Evolutionary conservation across 139 green algal species (phyloP).

Genomic region (Deuterostichococcus epilithicus): DNA sequence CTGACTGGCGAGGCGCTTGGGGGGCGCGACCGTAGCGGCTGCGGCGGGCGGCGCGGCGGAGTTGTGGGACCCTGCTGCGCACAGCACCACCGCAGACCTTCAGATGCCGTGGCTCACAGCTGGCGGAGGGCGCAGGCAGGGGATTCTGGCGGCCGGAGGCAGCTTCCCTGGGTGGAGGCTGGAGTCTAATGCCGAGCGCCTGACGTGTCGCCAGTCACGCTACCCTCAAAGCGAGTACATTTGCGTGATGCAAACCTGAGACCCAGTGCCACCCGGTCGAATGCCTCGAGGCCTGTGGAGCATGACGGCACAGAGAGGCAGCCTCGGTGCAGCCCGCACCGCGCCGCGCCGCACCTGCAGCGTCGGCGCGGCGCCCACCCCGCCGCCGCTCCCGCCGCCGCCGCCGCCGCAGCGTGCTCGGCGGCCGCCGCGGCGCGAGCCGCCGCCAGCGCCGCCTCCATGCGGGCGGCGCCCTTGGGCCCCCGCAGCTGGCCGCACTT

Average conservation of each 20-base stretch:
- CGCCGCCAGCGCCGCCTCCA: slow-evolving; percentile 69
- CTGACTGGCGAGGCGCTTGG: too few relatives aligned
- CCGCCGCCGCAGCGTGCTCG: not conserved
- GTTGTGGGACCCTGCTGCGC: too few relatives aligned
- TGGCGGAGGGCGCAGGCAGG: not conserved
- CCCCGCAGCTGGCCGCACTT: slow-evolving; percentile 63
- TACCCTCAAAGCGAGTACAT: not conserved
- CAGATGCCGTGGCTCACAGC: too few relatives aligned
- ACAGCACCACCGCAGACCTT: too few relatives aligned
- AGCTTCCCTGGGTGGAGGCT: not conserved
- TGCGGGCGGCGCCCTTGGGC: slow-evolving; percentile 40
- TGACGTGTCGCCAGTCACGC: too few relatives aligned
- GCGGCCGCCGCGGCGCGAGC: slow-evolving; percentile 27
- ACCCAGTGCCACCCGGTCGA: not conserved
- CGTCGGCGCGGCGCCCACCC: too few relatives aligned
- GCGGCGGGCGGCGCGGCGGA: too few relatives aligned
- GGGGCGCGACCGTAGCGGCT: too few relatives aligned
- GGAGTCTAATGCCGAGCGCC: not conserved
- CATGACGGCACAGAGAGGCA: not conserved
- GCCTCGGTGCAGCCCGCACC: not conserved
- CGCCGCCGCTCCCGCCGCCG: too few relatives aligned
- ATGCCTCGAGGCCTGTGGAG: not conserved
- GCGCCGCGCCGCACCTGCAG: too few relatives aligned
- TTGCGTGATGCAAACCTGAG: not conserved
- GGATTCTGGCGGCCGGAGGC: not conserved